Evolutionary conservation across 1,284 basidiomycete genomes (phyloP).

Genomic region (Cystobasidium sp.): DNA sequence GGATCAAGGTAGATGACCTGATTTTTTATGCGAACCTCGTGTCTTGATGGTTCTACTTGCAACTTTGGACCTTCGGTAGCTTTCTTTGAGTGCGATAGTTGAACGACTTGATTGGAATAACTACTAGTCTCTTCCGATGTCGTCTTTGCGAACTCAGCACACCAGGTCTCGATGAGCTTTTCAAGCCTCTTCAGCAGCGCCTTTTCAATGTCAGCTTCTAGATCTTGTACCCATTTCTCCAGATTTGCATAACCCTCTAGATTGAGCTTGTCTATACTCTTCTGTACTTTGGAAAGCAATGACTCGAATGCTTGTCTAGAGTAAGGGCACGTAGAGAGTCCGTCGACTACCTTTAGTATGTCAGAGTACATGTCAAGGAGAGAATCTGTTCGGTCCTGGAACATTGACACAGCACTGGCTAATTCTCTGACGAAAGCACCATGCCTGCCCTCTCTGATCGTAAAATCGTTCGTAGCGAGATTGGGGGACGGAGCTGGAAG

Average conservation of each 20-base stretch:
- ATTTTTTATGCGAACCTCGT: conserved; percentile 96
- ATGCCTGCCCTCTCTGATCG: conserved; percentile 83
- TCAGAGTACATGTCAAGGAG: conserved; percentile 90
- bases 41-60: conserved; percentile 61
- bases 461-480: conserved; percentile 66
- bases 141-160: conserved; percentile 69
- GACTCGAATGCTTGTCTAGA: conserved; percentile 78
- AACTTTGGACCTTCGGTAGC: not conserved
- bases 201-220: conserved; percentile 83
- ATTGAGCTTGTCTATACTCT: conserved; percentile 90
- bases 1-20: conserved; percentile 98
- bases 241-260: conserved; percentile 96
- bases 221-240: conserved; percentile 90
- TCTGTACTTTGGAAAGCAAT: conserved; percentile 79
- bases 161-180: conserved; percentile 84
- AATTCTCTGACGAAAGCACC: conserved; percentile 94
- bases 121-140: conserved; percentile 2
- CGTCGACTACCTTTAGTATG: conserved; percentile 79
- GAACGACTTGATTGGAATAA: not conserved
- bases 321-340: conserved; percentile 84
- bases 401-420: conserved; percentile 82
- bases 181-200: conserved; percentile 78
- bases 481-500: conserved; percentile 58
- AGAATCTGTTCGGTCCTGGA: conserved; percentile 88
- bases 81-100: conserved; percentile 20